These are phyloP conservation scores for Hypericum androsaemum DNA, from an alignment of 345 rosid species.

Conservation along the genomic window DNA sequence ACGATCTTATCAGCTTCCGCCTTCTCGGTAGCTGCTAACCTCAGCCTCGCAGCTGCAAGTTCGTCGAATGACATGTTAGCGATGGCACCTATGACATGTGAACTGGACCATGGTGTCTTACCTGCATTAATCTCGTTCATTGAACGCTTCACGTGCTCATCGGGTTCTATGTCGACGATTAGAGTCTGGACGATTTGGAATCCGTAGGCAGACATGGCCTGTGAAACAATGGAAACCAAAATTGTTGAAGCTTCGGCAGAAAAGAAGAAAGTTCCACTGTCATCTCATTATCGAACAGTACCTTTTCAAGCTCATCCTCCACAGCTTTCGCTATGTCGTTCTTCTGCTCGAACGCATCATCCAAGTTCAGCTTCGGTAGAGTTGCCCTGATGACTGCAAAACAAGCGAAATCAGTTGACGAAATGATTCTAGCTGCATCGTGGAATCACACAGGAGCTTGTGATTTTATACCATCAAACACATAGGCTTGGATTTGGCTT, in stretches of 20 bases:
- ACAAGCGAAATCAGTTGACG: not conserved
- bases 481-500: conserved; percentile 44
- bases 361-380: not conserved
- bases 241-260: not conserved
- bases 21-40: conserved; percentile 1
- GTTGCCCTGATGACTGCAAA: conserved; percentile 2
- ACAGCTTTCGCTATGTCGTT: conserved; percentile 4
- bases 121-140: conserved; percentile 5
- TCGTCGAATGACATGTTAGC: not conserved
- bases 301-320: conserved; percentile 4
- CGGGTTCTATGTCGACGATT: conserved; percentile 1
- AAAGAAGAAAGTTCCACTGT: not conserved
- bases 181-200: conserved; percentile 1
- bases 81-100: not conserved
- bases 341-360: conserved; percentile 2
- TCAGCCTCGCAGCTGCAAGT: not conserved
- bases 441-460: no score
- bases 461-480: no score
- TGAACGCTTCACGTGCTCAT: not conserved
- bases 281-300: not conserved
- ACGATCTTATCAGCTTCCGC: conserved; percentile 4
- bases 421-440: no score
- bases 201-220: conserved; percentile 3
- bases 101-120: not conserved
- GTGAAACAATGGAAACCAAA: not conserved